Evolutionary conservation across 345 rosid species (phyloP), one percentile per base, ranked within the genome.

Genomic region (Pseudoturritis turrita): DNA sequence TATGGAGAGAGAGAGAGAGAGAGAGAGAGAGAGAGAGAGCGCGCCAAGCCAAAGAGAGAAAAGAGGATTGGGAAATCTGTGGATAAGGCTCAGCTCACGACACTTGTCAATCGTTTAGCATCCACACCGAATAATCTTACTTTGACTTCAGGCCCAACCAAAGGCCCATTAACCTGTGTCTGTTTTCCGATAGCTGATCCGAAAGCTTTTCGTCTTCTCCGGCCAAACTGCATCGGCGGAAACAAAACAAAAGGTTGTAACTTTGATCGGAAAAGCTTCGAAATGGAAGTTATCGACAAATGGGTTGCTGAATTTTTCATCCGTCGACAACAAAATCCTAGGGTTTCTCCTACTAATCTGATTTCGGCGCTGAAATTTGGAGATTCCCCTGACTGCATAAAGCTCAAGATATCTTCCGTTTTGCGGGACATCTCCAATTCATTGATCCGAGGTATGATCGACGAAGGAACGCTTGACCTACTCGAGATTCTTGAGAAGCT

Each of bases 81-180:
- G 72, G 78, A 44, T 67, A 74, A 80, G 96, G 88, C 88, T 75
- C 71, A 75, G 68, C 66, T 45, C 2, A 14, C 7, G 87, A 84
- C 96, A 89, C 96, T 66, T 87, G 96, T 80, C 91, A 70, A 10
- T 47, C 10, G 6, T 6, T 5, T 65, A 14, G 17, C 35, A 82
- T 80, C 81, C 83, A 11, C 50, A 78, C 53, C 63, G 58, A 62
- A 47, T 70, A 46, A n/a, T 69, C 54, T 44, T 55, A 15, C 3
- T 66, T 41, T 59, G 68, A 68, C 74, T 21, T 54, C 0, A 36
- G 7, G 79, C 74, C 79, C 79, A 75, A 61, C 14, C 25, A 4
- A 33, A 44, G 36, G 79, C 74, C 74, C 74, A 70, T 13, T 70
- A 28, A 33, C 33, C 7, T 29, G 35, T 31, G 35, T 31, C 23